Conservation (phyloP, 495 filamentous ascomycete genomes). For the Xylaria nigripes region DNA sequence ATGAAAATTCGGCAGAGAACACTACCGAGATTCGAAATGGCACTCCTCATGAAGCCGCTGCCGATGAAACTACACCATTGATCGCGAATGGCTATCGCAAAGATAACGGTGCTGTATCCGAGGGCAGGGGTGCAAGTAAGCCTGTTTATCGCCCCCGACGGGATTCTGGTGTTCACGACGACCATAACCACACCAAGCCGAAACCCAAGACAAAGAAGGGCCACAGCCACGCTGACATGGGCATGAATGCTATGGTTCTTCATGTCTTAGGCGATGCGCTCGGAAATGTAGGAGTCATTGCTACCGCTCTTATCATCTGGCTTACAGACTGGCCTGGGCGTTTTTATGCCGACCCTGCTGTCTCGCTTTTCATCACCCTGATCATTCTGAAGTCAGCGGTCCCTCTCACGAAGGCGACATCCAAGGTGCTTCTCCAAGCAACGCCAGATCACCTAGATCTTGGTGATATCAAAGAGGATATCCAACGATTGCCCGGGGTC, state of each 20-base stretch:
- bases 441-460: slow-evolving; percentile 80
- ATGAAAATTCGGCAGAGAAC: slow-evolving; percentile 43
- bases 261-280: slow-evolving; percentile 95
- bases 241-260: slow-evolving; percentile 95
- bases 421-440: slow-evolving; percentile 89
- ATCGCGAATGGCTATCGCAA: slow-evolving; percentile 18
- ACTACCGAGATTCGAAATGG: slow-evolving; percentile 47
- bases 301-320: slow-evolving; percentile 90
- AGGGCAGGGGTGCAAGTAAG: slow-evolving; percentile 16
- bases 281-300: slow-evolving; percentile 93
- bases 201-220: slow-evolving; percentile 47
- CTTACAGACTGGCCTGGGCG: slow-evolving; percentile 53
- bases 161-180: slow-evolving; percentile 42
- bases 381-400: slow-evolving; percentile 91
- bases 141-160: slow-evolving; percentile 24
- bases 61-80: slow-evolving; percentile 42
- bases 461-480: slow-evolving; percentile 87
- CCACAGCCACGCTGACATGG: slow-evolving; percentile 75
- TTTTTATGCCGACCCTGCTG: slow-evolving; percentile 81
- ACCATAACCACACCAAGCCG: slow-evolving; percentile 77
- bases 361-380: slow-evolving; percentile 91
- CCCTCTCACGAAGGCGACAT: slow-evolving; percentile 84
- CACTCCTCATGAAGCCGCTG: slow-evolving; percentile 39
- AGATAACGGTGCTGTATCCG: slow-evolving; percentile 13
- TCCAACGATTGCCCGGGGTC: slow-evolving; percentile 72